A percentile compares a stretch with the other conserved stretches of the same genome.
Conservation (phyloP, 1,139 yeast genomes). For the Yamadazyma blattariae region DNA sequence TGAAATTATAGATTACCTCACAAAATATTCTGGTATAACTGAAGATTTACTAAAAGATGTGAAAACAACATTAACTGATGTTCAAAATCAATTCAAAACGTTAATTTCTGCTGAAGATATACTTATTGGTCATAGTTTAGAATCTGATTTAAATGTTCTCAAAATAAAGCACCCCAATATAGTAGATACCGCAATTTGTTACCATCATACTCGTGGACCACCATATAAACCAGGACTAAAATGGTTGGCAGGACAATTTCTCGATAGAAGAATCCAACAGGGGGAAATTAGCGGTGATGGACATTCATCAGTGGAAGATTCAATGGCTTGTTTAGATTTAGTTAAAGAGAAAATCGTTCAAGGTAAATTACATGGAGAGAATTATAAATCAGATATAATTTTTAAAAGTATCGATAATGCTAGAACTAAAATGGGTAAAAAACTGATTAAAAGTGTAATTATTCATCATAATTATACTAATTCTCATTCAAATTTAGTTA, state of each 20-base stretch:
- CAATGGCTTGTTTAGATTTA: constrained; percentile 75
- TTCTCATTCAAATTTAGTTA: constrained; percentile 4
- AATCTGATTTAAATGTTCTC: constrained; percentile 62
- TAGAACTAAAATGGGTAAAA: constrained; percentile 8
- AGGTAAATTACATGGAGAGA: constrained; percentile 65
- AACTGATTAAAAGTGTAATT: constrained; percentile 19
- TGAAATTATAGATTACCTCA: constrained; percentile 73
- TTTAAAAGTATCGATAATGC: constrained; percentile 23
- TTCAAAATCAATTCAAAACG: constrained; percentile 54
- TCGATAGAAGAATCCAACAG: constrained; percentile 60
- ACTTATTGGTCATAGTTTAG: constrained; percentile 71
- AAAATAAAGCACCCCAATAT: constrained; percentile 60
- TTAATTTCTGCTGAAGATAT: constrained; percentile 48
- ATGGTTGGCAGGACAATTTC: constrained; percentile 57
- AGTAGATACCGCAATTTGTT: constrained; percentile 65
- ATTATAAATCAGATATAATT: constrained; percentile 33
- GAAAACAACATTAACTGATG: constrained; percentile 62
- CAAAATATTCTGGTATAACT: constrained; percentile 85
- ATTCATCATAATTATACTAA: constrained; percentile 30
- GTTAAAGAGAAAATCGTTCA: constrained; percentile 64
- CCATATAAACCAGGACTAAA: constrained; percentile 77
- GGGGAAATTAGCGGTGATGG: constrained; percentile 54
- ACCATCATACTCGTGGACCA: constrained; percentile 75
- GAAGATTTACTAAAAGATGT: constrained; percentile 60
- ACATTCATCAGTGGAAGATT: constrained; percentile 88